phyloP scores from a whole-genome alignment of 208 protist genomes.

The Wallacemonas sp. region DNA sequence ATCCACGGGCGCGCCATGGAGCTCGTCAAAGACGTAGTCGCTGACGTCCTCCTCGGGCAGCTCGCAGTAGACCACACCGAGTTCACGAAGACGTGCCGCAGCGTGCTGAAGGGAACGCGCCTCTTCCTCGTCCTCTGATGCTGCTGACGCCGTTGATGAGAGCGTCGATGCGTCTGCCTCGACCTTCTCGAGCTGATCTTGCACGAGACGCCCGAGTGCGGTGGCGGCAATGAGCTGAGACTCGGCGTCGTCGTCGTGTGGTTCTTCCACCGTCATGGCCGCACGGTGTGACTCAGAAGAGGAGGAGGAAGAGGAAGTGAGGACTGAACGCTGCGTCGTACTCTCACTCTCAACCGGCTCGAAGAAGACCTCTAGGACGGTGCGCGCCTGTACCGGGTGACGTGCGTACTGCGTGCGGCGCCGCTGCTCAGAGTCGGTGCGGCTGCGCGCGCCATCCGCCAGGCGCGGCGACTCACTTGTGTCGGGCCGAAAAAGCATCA shows the following conservation, averaged over 20 bases:
- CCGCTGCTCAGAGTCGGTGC: slow-evolving; percentile 21
- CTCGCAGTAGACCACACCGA: slow-evolving; percentile 71
- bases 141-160: too few species aligned
- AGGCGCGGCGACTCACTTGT: slow-evolving; percentile 58
- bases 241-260: slow-evolving; percentile 23
- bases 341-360: slow-evolving; percentile 17
- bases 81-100: slow-evolving; percentile 23
- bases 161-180: background rate
- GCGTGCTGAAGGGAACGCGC: slow-evolving; percentile 8
- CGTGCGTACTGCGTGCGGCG: slow-evolving; percentile 44
- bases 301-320: background rate
- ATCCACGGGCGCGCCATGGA: slow-evolving; percentile 50
- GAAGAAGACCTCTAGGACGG: slow-evolving; percentile 62
- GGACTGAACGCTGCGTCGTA: background rate
- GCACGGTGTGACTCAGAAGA: too few species aligned
- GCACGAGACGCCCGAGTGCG: slow-evolving; percentile 31
- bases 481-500: slow-evolving; percentile 60
- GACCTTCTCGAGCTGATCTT: slow-evolving; percentile 26
- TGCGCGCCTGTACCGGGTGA: slow-evolving; percentile 46
- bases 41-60: slow-evolving; percentile 52
- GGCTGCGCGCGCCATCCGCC: slow-evolving; percentile 29
- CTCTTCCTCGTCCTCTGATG: slow-evolving; percentile 3
- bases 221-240: slow-evolving; percentile 22
- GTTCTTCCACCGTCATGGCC: background rate
- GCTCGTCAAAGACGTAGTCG: slow-evolving; percentile 60